Conservation (phyloP, 108 stramenopile species). For the Cyclostephanos tholiformis region DNA sequence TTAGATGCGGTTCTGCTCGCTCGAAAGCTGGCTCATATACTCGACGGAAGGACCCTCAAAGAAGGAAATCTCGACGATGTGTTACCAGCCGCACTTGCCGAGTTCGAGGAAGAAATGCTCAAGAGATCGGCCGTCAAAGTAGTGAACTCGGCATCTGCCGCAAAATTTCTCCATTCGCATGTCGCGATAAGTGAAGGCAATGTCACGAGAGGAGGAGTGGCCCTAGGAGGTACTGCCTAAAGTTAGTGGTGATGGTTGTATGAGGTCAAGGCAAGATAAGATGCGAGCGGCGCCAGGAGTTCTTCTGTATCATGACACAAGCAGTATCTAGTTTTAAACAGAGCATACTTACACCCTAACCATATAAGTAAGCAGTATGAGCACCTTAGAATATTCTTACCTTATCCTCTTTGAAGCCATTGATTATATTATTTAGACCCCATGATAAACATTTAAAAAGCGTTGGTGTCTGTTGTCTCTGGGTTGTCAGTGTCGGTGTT, state of each 20-base stretch:
- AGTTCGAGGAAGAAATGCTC: conserved; percentile 70
- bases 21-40: conserved; percentile 35
- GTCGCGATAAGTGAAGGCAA: conserved; percentile 65
- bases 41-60: conserved; percentile 5
- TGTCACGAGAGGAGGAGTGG: conserved; percentile 67
- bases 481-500: too few species aligned
- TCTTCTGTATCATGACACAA: neutral
- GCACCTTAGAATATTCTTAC: too few species aligned
- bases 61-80: conserved; percentile 12
- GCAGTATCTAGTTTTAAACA: too few species aligned
- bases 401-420: too few species aligned
- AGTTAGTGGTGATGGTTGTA: neutral
- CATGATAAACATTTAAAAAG: too few species aligned
- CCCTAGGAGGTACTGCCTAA: neutral
- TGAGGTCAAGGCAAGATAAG: neutral
- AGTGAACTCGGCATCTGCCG: conserved; percentile 67
- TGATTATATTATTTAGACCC: too few species aligned
- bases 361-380: too few species aligned
- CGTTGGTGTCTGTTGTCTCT: too few species aligned
- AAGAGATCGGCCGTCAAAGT: conserved; percentile 62
- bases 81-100: conserved; percentile 39
- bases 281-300: neutral
- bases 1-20: conserved; percentile 76
- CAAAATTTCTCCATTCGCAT: conserved; percentile 64
- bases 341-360: too few species aligned